Base-by-base conservation (phyloP, 2,329 filamentous ascomycete genomes). In the Fusarium tjaetaba region DNA sequence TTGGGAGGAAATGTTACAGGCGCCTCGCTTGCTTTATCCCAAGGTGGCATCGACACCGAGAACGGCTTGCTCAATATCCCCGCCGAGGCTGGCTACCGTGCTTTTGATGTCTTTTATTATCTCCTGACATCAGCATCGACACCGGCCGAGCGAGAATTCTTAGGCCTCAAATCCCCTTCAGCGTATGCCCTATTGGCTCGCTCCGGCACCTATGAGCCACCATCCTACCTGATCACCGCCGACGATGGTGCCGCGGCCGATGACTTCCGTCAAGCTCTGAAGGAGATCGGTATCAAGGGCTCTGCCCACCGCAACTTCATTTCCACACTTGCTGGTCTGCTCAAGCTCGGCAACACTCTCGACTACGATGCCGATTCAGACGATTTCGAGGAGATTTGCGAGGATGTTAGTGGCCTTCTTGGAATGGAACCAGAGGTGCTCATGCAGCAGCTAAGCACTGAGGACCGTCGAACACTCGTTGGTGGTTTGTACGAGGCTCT, bases 31-130 rank as follows among this genome's bases (percentile, higher is more conserved):
- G 91, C 94, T 32, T 85, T 99, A 13, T 96, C 96, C 0, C 93
- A 94, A 43, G 93, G 94, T 7, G 96, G 96, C 24, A 93, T 99
- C 68, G 94, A 99, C 80, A 96, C 95, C 0, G 84, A 87, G 26
- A 90, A 90, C 71, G 96, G 96, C 46, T 86, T 99, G 16, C 86
- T 98, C 22, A 91, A 93, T 64, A 90, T 99, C 22, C 94, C 96
- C 1, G 83, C 91, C 0, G 91, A 97, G 79, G 80, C 90, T 11
- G 96, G 96, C 18, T 94, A 94, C 82, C 92, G 96, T 71, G 96
- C 96, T 7, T 99, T 99, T 77, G 96, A 99, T 79, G 96, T 97
- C 56, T 98, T 99, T 80, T 98, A 99, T 84, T 98, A 98, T 78
- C 90, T 99, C 2, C 88, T 98, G 46, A 97, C 95, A 1, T 95